Conservation (phyloP, 176 grass and related monocot species). For the Raddia guianensis region DNA sequence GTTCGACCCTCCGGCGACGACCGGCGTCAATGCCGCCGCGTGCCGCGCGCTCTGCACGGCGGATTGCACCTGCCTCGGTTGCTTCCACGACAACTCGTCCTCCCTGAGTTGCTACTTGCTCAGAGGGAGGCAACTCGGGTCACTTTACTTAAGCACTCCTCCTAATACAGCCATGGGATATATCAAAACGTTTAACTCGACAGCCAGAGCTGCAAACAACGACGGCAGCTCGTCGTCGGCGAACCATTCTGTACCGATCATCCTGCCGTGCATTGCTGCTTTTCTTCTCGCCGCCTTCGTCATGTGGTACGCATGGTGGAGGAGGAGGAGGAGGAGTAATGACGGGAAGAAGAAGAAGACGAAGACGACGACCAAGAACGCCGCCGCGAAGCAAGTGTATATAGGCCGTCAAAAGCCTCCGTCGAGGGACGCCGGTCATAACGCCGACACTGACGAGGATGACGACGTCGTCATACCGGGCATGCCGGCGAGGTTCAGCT, state of each 20-base stretch:
- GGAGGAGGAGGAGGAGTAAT: constrained; percentile 19
- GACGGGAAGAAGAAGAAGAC: constrained; percentile 18
- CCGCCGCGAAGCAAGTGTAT: constrained; percentile 34
- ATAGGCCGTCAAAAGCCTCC: constrained; percentile 49
- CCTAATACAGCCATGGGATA: constrained; percentile 37
- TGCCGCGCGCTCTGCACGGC: constrained; percentile 70
- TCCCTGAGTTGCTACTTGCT: constrained; percentile 63
- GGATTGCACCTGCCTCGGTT: constrained; percentile 70
- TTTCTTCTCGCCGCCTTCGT: constrained; percentile 48
- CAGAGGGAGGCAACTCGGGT: constrained; percentile 57
- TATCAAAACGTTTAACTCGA: constrained; percentile 53
- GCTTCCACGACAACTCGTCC: constrained; percentile 57
- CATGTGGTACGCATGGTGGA: constrained; percentile 34
- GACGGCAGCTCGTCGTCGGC: neutral
- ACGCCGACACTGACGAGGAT: constrained; percentile 33
- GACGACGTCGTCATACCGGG: constrained; percentile 61
- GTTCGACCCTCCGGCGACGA: constrained; percentile 44
- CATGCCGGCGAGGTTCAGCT: constrained; percentile 73
- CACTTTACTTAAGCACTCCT: constrained; percentile 48
- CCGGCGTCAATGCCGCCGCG: constrained; percentile 27
- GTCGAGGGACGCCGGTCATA: neutral
- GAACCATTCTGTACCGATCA: constrained; percentile 45
- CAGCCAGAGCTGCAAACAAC: neutral
- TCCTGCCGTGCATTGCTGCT: constrained; percentile 55
- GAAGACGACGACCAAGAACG: constrained; percentile 14